phyloP scores from a whole-genome alignment of 208 protist species.

The Tetramitus jugosus region DNA sequence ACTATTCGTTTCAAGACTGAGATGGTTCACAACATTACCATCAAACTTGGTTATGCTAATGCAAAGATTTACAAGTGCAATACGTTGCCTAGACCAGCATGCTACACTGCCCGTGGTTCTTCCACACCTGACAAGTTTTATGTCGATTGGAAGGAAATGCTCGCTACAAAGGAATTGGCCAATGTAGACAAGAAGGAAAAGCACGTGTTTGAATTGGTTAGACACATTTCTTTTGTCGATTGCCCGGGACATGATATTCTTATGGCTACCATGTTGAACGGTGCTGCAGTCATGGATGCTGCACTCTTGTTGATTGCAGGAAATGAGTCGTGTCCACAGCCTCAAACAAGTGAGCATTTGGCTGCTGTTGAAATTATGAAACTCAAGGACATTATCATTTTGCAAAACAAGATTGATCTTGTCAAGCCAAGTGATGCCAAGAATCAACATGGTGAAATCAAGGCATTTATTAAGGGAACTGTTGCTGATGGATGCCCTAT shows the following conservation, averaged over 20 bases:
- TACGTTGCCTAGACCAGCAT: conserved; percentile 62
- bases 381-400: conserved; percentile 92
- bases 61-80: conserved; percentile 91
- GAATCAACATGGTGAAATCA: conserved; percentile 92
- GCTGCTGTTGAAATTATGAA: conserved; percentile 99
- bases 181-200: too few species aligned
- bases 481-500: conserved; percentile 88
- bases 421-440: conserved; percentile 85
- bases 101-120: conserved; percentile 77
- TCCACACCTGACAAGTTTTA: conserved; percentile 63
- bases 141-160: conserved; percentile 44
- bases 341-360: conserved; percentile 91
- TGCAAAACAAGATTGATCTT: conserved; percentile 99
- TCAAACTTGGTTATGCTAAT: conserved; percentile 99
- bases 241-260: conserved; percentile 99
- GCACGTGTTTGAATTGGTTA: conserved; percentile 55
- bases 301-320: conserved; percentile 97
- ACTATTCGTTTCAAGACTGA: conserved; percentile 98
- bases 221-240: conserved; percentile 98
- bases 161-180: conserved; percentile 25
- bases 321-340: conserved; percentile 96
- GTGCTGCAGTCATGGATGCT: conserved; percentile 99
- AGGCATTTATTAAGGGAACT: conserved; percentile 70
- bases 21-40: conserved; percentile 98
- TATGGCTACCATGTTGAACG: conserved; percentile 99